Base-by-base conservation (phyloP, 352 stramenopile genomes). In the Thraustochytrium striatum region DNA sequence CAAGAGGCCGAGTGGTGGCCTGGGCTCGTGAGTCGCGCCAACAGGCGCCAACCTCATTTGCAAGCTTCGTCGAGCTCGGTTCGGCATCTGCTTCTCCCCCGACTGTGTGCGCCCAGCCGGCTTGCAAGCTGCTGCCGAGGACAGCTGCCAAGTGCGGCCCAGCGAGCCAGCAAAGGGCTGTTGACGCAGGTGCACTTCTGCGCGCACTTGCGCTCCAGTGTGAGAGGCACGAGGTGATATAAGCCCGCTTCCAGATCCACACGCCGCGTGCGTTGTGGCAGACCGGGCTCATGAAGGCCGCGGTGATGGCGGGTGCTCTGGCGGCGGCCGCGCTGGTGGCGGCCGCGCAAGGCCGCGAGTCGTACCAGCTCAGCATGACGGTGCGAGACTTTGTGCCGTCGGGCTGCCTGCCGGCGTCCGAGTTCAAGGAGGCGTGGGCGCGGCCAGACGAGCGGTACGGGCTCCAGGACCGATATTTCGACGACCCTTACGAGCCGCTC, bases 371-470 rank as follows among this genome's bases (percentile, higher is more conserved):
- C 1, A 36, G 21, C 11, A 52, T 79, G 30, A 79, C 69, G 2
- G 38, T 69, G 25, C 69, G 69, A 5, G 69, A 79, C 38, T 79
- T 79, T 32, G 38, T 79, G 35, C 69, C 69, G 50, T 3, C 44
- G 3, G 33, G 11, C 19, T 79, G 69, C 55, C 21, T 79, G 50
- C 8, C 2, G 2, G 33, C 13, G 21, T 28, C 8, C 3, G 55
- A 50, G 9, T 79, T 72, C 38, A 19, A 21, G 38, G 19, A 3
- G 19, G 69, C 69, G 9, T 70, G 59, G 59, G 41, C 36, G 13
- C 7, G 16, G 19, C 19, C 9, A 16, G 5, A 11, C 33, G 69
- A 30, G 2, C 1, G 8, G 2, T 33, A 35, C n/a, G 21, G 69
- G 36, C 7, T 58, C n/a, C 35, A 73, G 21, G 55, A 68, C 32